Base-by-base conservation (phyloP, 768 basidiomycete genomes). In the Nidularia pulvinata region DNA sequence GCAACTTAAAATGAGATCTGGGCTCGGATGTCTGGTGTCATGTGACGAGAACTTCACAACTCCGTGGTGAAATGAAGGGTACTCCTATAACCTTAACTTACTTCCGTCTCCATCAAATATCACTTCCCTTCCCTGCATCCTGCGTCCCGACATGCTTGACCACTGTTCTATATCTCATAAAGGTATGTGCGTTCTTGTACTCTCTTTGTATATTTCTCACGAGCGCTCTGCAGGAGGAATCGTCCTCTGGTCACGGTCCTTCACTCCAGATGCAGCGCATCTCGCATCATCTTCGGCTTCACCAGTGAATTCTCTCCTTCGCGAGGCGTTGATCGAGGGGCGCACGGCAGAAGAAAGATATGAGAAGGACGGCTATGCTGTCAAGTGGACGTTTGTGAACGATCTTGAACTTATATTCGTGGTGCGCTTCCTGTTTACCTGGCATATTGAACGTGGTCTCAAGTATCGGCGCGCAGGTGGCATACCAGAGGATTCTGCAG, bases 341-440 rank as follows among this genome's bases (percentile, higher is more conserved):
- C 82, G 90, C 11, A 85, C 85, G 6, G 68, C 89, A 0, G 91
- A 92, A 54, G 84, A 91, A 55, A 89, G 84, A 56, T 95, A 93
- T 66, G 95, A 96, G 72, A 94, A 87, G 67, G 95, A 96, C 61
- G 95, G 95, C 1, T 96, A 94, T 61, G 89, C 93, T 30, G 85
- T 98, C 50, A 89, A 88, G 68, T 98, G 96, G 95, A 87, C 93
- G 0, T 92, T 95, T 62, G 88, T 91, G 33, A 99, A 99, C 66
- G 94, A 95, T 57, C 78, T 98, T 45, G 96, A 96, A 57, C 81
- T 99, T 61, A 95, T 98, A 52, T 98, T 99, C 64, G 96, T 97
- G 66, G 95, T 95, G 63, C 59, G 44, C 50, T 37, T 9, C 33
- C 7, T 50, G 50, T 32, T 33, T 36, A 5, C 46, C 50, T 30